Percentiles rank a stretch among this genome's conserved stretches.
phyloP scores from a whole-genome alignment of 2,329 filamentous ascomycete genomes.

The Fusarium papillatum region DNA sequence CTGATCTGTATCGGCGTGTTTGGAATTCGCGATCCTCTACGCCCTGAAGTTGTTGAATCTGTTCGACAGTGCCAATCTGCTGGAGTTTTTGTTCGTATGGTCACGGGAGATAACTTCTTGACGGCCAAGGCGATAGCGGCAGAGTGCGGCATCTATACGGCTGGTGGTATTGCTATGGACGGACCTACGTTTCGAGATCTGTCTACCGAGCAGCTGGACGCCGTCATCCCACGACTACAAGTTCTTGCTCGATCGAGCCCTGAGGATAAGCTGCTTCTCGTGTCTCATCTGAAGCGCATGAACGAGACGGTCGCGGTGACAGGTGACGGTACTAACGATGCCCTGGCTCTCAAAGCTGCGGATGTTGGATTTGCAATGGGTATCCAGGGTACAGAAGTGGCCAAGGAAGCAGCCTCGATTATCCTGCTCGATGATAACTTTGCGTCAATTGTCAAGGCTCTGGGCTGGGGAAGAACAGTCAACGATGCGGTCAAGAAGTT shows the following conservation, averaged over 20 bases:
- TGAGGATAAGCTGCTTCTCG: constrained; percentile 71
- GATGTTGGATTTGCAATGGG: constrained; percentile 80
- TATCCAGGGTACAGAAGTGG: constrained; percentile 75
- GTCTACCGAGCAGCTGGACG: constrained; percentile 64
- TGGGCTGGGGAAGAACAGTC: constrained; percentile 78
- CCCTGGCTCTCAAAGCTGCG: constrained; percentile 74
- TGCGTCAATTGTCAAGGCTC: constrained; percentile 73
- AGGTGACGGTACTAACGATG: constrained; percentile 77
- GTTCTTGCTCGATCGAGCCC: constrained; percentile 72
- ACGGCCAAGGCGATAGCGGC: constrained; percentile 75
- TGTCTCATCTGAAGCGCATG: constrained; percentile 65
- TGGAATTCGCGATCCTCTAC: constrained; percentile 75
- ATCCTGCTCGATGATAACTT: constrained; percentile 79
- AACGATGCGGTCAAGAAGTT: constrained; percentile 79
- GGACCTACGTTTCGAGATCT: constrained; percentile 73
- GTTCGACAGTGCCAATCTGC: constrained; percentile 72
- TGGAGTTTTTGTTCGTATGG: constrained; percentile 74
- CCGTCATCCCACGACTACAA: constrained; percentile 61
- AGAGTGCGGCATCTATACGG: constrained; percentile 74
- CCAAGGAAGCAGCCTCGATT: constrained; percentile 78
- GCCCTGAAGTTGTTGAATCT: constrained; percentile 70
- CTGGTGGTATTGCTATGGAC: constrained; percentile 75
- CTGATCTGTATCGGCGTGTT: constrained; percentile 81
- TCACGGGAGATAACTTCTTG: constrained; percentile 64
- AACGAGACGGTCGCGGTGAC: constrained; percentile 74